phyloP scores from a whole-genome alignment of 768 basidiomycete genomes.

The Fibroporia radiculosa region DNA sequence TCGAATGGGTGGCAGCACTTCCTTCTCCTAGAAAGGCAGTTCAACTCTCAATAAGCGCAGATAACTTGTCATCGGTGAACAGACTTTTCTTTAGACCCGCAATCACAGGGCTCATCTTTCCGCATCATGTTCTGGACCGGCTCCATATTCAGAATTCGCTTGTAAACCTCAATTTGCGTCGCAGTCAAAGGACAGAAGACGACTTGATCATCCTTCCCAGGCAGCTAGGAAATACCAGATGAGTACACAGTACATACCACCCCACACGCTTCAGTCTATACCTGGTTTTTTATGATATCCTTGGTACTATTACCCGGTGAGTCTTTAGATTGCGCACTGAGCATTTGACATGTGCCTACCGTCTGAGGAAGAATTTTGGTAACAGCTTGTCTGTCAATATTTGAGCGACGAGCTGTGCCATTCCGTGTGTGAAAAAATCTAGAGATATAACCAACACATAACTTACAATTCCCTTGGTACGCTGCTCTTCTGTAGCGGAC shows the following conservation, averaged over 20 bases:
- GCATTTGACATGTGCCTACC: no score
- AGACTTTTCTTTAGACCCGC: slow-evolving; percentile 53
- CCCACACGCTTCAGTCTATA: no score
- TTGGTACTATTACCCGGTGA: slow-evolving; percentile 47
- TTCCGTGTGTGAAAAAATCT: no score
- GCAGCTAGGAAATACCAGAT: slow-evolving; percentile 43
- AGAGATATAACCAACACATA: no score
- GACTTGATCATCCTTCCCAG: slow-evolving; percentile 82
- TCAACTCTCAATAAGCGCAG: neutral
- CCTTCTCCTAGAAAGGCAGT: slow-evolving; percentile 46
- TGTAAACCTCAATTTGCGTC: slow-evolving; percentile 68
- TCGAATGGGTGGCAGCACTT: slow-evolving; percentile 46
- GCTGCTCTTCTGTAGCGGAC: slow-evolving; percentile 54
- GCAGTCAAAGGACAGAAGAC: slow-evolving; percentile 87
- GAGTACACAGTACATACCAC: neutral
- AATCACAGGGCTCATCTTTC: slow-evolving; percentile 68
- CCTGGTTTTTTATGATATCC: slow-evolving; percentile 65
- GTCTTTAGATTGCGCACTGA: no score
- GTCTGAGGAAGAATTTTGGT: slow-evolving; percentile 76
- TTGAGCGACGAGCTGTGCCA: slow-evolving; percentile 49
- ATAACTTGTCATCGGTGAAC: neutral
- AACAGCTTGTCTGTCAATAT: slow-evolving; percentile 61
- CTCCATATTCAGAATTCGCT: slow-evolving; percentile 52
- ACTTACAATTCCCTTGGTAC: slow-evolving; percentile 43
- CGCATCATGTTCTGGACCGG: slow-evolving; percentile 65